A percentile compares a stretch with the other conserved stretches of the same genome.
Conservation (phyloP, 73 alveolate species). For the Paraurostyla sp. region DNA sequence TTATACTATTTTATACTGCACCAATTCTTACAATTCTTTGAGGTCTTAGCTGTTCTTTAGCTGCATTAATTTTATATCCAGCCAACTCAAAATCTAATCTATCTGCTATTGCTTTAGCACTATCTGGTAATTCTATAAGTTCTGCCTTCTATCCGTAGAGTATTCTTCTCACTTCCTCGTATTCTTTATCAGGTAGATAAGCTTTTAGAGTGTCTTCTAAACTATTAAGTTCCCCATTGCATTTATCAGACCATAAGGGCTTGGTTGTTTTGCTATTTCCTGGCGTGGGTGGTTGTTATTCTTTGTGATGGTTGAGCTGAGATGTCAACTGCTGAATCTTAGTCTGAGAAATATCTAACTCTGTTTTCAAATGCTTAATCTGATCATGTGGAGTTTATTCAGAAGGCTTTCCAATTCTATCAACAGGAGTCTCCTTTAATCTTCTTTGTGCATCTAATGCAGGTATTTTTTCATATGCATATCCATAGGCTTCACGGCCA, state of each 20-base stretch:
- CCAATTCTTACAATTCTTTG: conserved; percentile 77
- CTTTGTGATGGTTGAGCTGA: background rate
- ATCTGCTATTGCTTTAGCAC: conserved; percentile 53
- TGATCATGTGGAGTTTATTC: conserved; percentile 30
- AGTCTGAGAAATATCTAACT: conserved; percentile 24
- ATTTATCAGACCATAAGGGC: conserved; percentile 14
- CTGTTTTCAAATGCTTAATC: conserved; percentile 29
- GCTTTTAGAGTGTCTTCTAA: conserved; percentile 55
- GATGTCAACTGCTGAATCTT: background rate
- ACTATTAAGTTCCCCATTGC: background rate
- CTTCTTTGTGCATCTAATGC: conserved; percentile 62
- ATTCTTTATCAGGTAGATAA: conserved; percentile 57
- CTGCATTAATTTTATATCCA: conserved; percentile 58
- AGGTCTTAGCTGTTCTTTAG: conserved; percentile 43
- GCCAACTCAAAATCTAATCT: conserved; percentile 34
- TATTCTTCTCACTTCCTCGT: conserved; percentile 58
- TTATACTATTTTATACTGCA: conserved; percentile 70
- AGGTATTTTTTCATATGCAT: conserved; percentile 62
- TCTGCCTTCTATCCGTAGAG: conserved; percentile 35
- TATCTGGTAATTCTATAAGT: conserved; percentile 28
- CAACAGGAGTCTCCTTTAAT: conserved; percentile 50
- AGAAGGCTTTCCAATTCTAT: conserved; percentile 41
- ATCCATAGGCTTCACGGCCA: conserved; percentile 55
- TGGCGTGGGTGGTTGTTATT: background rate
- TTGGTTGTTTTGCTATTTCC: background rate